These are phyloP conservation scores for Westerdykella sp. DNA, from an alignment of 2,329 filamentous ascomycete genomes.

Conservation along the genomic window DNA sequence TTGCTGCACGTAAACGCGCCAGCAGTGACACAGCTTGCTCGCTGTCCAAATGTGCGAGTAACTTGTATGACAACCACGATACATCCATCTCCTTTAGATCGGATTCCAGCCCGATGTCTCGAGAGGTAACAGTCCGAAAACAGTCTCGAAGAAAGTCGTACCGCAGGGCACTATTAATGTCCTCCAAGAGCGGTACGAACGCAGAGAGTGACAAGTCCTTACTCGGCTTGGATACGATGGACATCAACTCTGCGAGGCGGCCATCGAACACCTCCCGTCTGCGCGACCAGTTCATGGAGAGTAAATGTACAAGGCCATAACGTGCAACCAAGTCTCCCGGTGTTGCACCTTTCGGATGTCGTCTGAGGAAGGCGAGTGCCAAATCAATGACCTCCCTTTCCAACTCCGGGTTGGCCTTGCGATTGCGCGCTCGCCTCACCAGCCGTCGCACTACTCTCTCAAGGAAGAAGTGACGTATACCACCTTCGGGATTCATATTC, in stretches of 20 bases:
- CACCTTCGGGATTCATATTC: background rate
- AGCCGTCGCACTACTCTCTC: constrained; percentile 16
- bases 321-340: constrained; percentile 4
- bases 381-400: constrained; percentile 15
- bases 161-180: constrained; percentile 5
- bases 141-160: constrained; percentile 18
- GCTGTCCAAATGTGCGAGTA: constrained; percentile 10
- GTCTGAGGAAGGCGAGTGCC: constrained; percentile 12
- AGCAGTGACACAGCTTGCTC: constrained; percentile 16
- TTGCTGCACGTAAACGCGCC: constrained; percentile 13
- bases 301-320: constrained; percentile 13
- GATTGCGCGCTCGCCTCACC: constrained; percentile 15
- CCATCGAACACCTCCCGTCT: constrained; percentile 16
- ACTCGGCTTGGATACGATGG: background rate
- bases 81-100: constrained; percentile 10
- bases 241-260: constrained; percentile 7
- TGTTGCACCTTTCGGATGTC: constrained; percentile 5
- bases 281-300: constrained; percentile 20
- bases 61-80: background rate
- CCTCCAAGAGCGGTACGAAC: constrained; percentile 6
- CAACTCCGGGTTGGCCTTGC: constrained; percentile 9
- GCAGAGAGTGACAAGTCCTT: constrained; percentile 1
- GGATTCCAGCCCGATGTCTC: constrained; percentile 15
- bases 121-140: constrained; percentile 5
- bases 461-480: constrained; percentile 4